Percentiles rank a stretch among this genome's conserved stretches.
Conservation (phyloP, 2,329 filamentous ascomycete species). For the Nemania serpens region DNA sequence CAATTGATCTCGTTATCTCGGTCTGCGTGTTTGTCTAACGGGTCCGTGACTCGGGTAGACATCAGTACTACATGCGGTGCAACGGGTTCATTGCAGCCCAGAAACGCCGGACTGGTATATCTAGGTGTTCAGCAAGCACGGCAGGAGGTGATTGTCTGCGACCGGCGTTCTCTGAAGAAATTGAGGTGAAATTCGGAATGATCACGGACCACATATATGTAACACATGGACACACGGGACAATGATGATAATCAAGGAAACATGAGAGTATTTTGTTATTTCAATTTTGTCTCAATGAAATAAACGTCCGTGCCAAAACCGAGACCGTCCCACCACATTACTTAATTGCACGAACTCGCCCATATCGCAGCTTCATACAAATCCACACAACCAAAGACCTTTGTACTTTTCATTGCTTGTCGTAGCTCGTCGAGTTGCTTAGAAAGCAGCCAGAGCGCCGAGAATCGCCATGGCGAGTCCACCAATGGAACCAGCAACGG, state of each 20-base stretch:
- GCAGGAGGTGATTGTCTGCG: not conserved
- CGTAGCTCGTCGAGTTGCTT: not conserved
- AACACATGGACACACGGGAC: not conserved
- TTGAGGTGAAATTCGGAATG: not conserved
- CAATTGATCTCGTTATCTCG: not conserved
- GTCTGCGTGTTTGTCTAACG: constrained; percentile 10
- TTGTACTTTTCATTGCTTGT: not conserved
- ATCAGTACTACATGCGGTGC: constrained; percentile 13
- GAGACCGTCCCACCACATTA: constrained; percentile 14
- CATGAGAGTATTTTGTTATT: not conserved
- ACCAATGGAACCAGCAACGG: constrained; percentile 22
- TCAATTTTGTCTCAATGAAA: not conserved
- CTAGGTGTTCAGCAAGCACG: not conserved
- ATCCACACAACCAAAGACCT: too few relatives aligned
- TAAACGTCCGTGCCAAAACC: not conserved
- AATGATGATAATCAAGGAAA: not conserved
- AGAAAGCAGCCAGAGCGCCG: constrained; percentile 25
- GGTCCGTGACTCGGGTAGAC: constrained; percentile 3
- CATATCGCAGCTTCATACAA: not conserved
- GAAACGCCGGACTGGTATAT: not conserved
- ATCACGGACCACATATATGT: not conserved
- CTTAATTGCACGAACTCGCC: not conserved
- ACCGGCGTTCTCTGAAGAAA: not conserved
- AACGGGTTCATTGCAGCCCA: constrained; percentile 11
- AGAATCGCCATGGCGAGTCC: constrained; percentile 29